phyloP scores from a whole-genome alignment of 371 early-diverging fungal genomes.

The Encephalitozoon romaleae region DNA sequence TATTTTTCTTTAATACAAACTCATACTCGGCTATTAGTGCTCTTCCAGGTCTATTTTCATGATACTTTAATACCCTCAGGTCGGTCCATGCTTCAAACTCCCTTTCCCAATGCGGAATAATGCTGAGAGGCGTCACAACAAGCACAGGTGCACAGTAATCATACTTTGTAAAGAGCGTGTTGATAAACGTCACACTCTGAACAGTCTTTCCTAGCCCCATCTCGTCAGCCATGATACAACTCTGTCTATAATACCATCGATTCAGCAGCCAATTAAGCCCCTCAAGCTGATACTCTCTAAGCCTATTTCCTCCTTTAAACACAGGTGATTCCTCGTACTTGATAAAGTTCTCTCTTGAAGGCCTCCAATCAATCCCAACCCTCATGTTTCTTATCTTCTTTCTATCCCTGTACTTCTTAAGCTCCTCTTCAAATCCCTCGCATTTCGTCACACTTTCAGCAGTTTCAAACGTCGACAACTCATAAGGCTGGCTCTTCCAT shows the following conservation, averaged over 20 bases:
- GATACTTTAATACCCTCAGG: slow-evolving; percentile 75
- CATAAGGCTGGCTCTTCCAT: slow-evolving; percentile 79
- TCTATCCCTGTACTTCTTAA: slow-evolving; percentile 47
- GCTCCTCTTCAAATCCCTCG: slow-evolving; percentile 61
- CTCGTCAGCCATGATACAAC: slow-evolving; percentile 95
- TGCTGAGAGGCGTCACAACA: slow-evolving; percentile 92
- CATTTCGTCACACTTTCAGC: slow-evolving; percentile 64
- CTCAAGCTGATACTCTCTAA: slow-evolving; percentile 87
- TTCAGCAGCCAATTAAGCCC: slow-evolving; percentile 97
- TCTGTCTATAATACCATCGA: slow-evolving; percentile 81
- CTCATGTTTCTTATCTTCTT: slow-evolving; percentile 36
- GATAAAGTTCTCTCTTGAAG: slow-evolving; percentile 48
- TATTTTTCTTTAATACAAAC: slow-evolving; percentile 65
- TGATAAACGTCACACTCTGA: slow-evolving; percentile 79
- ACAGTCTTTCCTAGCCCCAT: slow-evolving; percentile 98
- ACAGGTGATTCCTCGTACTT: slow-evolving; percentile 41
- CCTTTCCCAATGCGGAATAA: slow-evolving; percentile 86
- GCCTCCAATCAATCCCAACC: slow-evolving; percentile 56
- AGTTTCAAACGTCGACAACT: slow-evolving; percentile 74
- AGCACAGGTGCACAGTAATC: slow-evolving; percentile 69
- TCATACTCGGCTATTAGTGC: slow-evolving; percentile 69
- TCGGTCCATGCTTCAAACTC: slow-evolving; percentile 89
- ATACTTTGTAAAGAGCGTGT: slow-evolving; percentile 78
- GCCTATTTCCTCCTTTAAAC: slow-evolving; percentile 53
- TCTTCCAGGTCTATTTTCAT: slow-evolving; percentile 71